Evolutionary conservation across 164 flowering plant genomes (phyloP).

Genomic region (Kingdonia uniflora): DNA sequence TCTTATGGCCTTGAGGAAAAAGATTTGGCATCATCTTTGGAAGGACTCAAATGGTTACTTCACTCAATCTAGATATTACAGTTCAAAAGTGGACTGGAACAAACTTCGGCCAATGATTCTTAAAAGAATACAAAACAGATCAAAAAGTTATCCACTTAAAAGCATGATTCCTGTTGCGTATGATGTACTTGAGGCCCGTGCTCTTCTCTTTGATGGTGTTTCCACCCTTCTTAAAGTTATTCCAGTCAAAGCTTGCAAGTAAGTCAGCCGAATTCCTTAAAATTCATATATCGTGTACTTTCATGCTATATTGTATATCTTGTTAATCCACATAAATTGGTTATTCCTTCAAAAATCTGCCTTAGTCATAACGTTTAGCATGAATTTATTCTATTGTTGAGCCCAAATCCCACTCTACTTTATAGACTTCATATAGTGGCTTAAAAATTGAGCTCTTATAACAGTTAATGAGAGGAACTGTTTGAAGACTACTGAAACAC

Average conservation of each 20-base stretch:
- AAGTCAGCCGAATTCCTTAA: conserved; percentile 15
- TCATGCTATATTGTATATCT: not conserved
- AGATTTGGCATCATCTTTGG: conserved; percentile 8
- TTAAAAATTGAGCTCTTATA: too few species aligned
- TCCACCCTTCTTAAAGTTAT: conserved; percentile 45
- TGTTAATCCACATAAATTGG: not conserved
- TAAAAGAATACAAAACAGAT: conserved; percentile 50
- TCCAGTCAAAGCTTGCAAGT: conserved; percentile 79
- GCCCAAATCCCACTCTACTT: too few species aligned
- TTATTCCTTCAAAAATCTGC: not conserved
- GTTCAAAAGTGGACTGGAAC: conserved; percentile 36
- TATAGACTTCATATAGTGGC: too few species aligned
- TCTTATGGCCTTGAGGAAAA: conserved; percentile 29
- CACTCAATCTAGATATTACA: conserved; percentile 18
- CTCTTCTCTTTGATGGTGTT: conserved; percentile 45
- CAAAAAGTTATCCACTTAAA: conserved; percentile 50
- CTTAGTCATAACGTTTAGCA: too few species aligned
- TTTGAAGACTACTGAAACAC: too few species aligned
- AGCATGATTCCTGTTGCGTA: conserved; percentile 64
- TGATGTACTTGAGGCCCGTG: conserved; percentile 50
- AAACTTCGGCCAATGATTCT: conserved; percentile 76
- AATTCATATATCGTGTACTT: not conserved
- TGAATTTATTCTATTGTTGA: too few species aligned
- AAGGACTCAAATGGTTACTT: conserved; percentile 7
- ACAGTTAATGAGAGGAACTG: too few species aligned